phyloP scores from a whole-genome alignment of 176 grass and related monocot species.

The Cocos nucifera region DNA sequence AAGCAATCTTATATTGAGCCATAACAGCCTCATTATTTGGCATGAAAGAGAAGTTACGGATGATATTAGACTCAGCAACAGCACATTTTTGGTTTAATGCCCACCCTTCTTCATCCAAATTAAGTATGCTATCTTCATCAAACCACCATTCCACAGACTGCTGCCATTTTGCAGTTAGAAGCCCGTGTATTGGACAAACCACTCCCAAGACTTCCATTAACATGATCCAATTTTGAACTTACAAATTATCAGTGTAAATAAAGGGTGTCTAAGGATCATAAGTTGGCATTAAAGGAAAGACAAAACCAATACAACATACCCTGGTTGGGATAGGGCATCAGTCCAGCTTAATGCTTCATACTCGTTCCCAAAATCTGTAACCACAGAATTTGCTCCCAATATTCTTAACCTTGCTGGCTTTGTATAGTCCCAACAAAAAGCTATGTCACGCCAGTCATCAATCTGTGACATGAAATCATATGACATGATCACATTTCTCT shows the following conservation, averaged over 20 bases:
- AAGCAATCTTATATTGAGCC: constrained; percentile 95
- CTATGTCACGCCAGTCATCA: constrained; percentile 92
- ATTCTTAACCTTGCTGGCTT: constrained; percentile 57
- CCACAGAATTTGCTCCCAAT: constrained; percentile 48
- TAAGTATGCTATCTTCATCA: constrained; percentile 87
- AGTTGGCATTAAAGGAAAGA: neutral
- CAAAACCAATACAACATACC: neutral
- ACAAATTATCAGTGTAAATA: neutral
- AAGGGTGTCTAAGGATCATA: constrained; percentile 17
- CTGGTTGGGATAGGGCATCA: constrained; percentile 29
- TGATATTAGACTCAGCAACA: constrained; percentile 88
- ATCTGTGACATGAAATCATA: constrained; percentile 28
- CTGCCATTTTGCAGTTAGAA: constrained; percentile 38
- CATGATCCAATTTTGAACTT: neutral
- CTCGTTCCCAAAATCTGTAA: constrained; percentile 82
- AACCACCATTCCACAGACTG: constrained; percentile 58
- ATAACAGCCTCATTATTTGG: constrained; percentile 89
- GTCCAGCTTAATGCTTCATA: constrained; percentile 44
- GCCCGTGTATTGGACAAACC: constrained; percentile 36
- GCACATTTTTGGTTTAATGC: constrained; percentile 79
- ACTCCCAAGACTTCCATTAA: constrained; percentile 22
- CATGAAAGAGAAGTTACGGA: constrained; percentile 99
- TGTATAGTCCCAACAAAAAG: constrained; percentile 59
- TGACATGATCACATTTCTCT: too few relatives aligned
- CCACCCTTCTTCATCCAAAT: constrained; percentile 78